These are phyloP conservation scores for Tuctoria greenei DNA, from an alignment of 176 grass and related monocot species.

Conservation along the genomic window DNA sequence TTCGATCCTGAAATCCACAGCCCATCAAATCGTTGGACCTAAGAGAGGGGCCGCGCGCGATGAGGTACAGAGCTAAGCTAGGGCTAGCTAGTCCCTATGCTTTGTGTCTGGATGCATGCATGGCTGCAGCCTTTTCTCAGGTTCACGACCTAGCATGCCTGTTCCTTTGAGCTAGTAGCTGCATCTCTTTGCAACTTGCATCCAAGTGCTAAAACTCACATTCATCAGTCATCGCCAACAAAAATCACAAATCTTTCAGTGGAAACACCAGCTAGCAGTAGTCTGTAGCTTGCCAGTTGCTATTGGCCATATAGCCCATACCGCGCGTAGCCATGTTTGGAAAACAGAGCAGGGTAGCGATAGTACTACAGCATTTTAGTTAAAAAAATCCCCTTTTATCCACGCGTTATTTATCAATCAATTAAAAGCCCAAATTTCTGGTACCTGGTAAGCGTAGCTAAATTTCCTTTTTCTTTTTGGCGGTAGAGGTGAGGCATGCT, in stretches of 20 bases:
- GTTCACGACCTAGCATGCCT: constrained; percentile 46
- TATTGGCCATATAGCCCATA: constrained; percentile 11
- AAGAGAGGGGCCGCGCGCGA: constrained; percentile 7
- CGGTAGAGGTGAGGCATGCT: background rate
- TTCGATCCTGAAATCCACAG: constrained; percentile 47
- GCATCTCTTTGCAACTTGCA: constrained; percentile 33
- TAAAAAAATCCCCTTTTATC: background rate
- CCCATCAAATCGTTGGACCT: constrained; percentile 55
- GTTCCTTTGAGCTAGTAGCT: constrained; percentile 52
- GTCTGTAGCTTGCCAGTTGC: constrained; percentile 27
- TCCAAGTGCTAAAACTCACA: constrained; percentile 42
- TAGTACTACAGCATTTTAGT: background rate
- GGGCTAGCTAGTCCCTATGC: constrained; percentile 41
- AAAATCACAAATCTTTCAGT: constrained; percentile 51
- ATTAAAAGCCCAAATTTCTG: background rate
- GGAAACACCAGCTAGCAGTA: constrained; percentile 28
- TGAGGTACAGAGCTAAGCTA: constrained; percentile 44
- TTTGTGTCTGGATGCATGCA: constrained; percentile 44
- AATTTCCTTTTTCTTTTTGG: background rate
- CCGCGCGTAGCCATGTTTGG: constrained; percentile 25
- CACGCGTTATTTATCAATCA: background rate
- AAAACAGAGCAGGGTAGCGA: background rate
- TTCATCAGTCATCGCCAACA: constrained; percentile 28
- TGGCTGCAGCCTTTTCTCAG: constrained; percentile 48
- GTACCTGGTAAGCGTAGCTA: background rate